Evolutionary conservation across 2,329 filamentous ascomycete species (phyloP).

Genomic region (Fusarium sp.): DNA sequence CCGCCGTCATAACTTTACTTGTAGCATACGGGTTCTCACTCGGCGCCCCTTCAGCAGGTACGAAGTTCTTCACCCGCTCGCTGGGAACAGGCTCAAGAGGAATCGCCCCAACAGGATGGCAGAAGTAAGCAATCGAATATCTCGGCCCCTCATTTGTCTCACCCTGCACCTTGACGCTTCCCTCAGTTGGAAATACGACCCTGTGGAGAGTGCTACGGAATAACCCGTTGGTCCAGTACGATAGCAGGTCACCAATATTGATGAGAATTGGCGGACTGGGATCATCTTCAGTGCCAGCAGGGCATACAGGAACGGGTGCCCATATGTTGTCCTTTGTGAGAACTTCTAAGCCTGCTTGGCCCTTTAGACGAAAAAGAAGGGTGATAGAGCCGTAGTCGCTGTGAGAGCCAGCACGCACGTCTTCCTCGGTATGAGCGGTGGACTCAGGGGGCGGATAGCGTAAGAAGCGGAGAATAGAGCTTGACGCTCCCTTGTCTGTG

Average conservation of each 20-base stretch:
- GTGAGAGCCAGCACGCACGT: constrained; percentile 90
- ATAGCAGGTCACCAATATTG: constrained; percentile 77
- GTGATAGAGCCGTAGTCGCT: constrained; percentile 84
- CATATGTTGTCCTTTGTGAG: constrained; percentile 67
- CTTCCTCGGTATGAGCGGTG: constrained; percentile 61
- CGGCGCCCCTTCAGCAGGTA: constrained; percentile 48
- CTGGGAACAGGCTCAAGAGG: constrained; percentile 71
- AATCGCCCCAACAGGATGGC: constrained; percentile 69
- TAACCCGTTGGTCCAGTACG: constrained; percentile 91
- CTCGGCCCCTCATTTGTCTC: constrained; percentile 64
- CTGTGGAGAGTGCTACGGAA: constrained; percentile 90
- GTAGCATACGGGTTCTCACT: constrained; percentile 63
- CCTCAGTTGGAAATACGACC: constrained; percentile 74
- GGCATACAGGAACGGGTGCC: constrained; percentile 76
- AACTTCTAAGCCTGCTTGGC: constrained; percentile 89
- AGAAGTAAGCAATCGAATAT: constrained; percentile 77
- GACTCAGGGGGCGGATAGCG: constrained; percentile 72
- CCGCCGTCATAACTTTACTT: constrained; percentile 70
- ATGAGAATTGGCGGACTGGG: constrained; percentile 81
- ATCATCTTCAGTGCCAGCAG: constrained; percentile 69
- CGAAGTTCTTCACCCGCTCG: constrained; percentile 62
- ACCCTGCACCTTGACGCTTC: constrained; percentile 50
- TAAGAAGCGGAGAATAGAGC: constrained; percentile 76
- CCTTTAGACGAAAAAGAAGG: constrained; percentile 85
- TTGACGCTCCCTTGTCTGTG: constrained; percentile 59